Evolutionary conservation across 2,329 filamentous ascomycete species (phyloP).

Genomic region (Fusarium sp.): DNA sequence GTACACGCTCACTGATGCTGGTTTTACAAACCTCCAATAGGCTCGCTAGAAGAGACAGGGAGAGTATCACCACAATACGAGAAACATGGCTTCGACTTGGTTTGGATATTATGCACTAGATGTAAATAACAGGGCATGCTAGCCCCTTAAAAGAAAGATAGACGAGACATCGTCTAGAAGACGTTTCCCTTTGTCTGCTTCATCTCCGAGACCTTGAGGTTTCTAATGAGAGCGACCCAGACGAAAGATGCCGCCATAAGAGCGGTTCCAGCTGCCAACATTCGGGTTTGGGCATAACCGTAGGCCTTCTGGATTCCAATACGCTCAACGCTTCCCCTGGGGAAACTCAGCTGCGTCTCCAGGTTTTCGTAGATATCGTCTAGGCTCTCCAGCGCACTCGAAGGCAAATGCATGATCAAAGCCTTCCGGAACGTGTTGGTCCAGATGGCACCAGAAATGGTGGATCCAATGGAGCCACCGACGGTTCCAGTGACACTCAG

Average conservation of each 20-base stretch:
- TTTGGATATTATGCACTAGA: not conserved
- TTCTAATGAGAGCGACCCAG: constrained; percentile 37
- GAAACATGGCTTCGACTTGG: not conserved
- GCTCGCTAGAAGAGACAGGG: not conserved
- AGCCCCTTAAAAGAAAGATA: not conserved
- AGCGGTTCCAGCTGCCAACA: constrained; percentile 37
- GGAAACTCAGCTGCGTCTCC: constrained; percentile 50
- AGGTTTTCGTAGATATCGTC: constrained; percentile 57
- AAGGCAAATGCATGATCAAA: constrained; percentile 1
- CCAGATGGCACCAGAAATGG: constrained; percentile 12
- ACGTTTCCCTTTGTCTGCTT: constrained; percentile 32
- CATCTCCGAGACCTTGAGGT: constrained; percentile 36
- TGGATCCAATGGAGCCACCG: constrained; percentile 1
- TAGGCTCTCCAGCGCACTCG: constrained; percentile 21
- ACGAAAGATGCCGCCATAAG: constrained; percentile 33
- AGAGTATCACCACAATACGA: not conserved
- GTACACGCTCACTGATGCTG: not conserved
- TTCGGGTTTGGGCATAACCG: constrained; percentile 37
- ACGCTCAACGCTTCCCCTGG: constrained; percentile 53
- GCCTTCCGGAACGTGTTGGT: constrained; percentile 2
- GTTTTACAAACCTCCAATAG: not conserved
- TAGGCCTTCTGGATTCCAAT: constrained; percentile 60
- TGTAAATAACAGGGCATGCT: not conserved
- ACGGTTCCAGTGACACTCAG: not conserved
- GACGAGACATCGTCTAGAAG: constrained; percentile 9